Percentiles rank a stretch among this genome's conserved stretches.
phyloP scores from a whole-genome alignment of 768 basidiomycete genomes.

The Leccinum longicurvipes region DNA sequence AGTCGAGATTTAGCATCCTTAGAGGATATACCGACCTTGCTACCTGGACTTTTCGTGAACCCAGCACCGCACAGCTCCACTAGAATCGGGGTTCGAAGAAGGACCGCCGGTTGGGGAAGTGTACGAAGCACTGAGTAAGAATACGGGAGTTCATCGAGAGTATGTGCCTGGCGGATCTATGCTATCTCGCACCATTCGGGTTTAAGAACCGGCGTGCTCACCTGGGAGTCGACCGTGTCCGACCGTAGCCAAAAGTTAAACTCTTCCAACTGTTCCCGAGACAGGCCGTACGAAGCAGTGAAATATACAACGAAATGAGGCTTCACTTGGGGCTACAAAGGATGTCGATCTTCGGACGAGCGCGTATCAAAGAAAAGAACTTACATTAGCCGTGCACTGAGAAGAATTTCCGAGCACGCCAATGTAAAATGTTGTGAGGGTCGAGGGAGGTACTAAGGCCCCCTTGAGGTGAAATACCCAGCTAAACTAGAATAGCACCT shows the following conservation, averaged over 20 bases:
- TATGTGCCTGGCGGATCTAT: constrained; percentile 1
- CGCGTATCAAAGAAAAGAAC: constrained; percentile 12
- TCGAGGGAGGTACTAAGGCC: constrained; percentile 58
- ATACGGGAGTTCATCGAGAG: constrained; percentile 44
- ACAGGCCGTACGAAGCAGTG: constrained; percentile 71
- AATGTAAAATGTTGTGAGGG: constrained; percentile 78
- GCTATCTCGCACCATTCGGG: neutral
- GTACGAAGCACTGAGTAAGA: constrained; percentile 48
- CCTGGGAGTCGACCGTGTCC: constrained; percentile 24
- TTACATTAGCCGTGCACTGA: constrained; percentile 38
- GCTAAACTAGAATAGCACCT: constrained; percentile 5
- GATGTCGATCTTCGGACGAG: neutral
- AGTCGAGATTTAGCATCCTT: too few species aligned
- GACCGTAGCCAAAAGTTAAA: constrained; percentile 60
- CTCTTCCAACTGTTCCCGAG: constrained; percentile 63
- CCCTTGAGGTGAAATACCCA: neutral
- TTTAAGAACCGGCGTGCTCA: constrained; percentile 2
- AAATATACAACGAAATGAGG: constrained; percentile 76
- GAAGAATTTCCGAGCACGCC: constrained; percentile 58
- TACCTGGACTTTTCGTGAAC: constrained; percentile 62
- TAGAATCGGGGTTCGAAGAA: constrained; percentile 62
- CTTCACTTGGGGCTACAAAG: constrained; percentile 35
- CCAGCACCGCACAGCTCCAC: constrained; percentile 80
- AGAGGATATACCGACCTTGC: constrained; percentile 42
- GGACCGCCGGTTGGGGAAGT: constrained; percentile 48